Evolutionary conservation across 305 asterid species (phyloP), one percentile per base, ranked within the genome.

Genomic region (Fraxinus baroniana): DNA sequence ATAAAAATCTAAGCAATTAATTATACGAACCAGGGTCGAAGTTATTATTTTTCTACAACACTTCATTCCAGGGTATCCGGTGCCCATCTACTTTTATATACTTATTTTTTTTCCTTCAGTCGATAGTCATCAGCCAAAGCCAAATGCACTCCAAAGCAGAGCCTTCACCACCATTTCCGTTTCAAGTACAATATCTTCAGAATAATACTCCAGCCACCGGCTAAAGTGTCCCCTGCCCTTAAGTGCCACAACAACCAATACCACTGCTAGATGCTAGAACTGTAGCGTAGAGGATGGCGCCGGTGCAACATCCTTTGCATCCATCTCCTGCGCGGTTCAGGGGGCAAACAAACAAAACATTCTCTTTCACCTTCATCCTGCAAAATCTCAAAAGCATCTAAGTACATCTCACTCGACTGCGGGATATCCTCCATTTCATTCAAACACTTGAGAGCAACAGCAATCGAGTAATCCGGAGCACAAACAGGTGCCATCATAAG

Each of bases 261-360:
- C 41, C 44, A 2, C 52, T 12, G 5, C 86, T 78, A 92, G 81
- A 88, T 77, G 64, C 89, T 88, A n/a, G 89, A 86, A 86, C 82
- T 66, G 64, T 94, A 95, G 17, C 93, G 92, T 79, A 90, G 75
- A n/a, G 99, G 99, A 79, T 89, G 88, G 1, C 88, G 92, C 17
- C 92, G 89, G 66, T 94, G 93, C 86, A 94, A 80, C 84, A 90
- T 87, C 84, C 99, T 87, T 80, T 95, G 99, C 83, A 95, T 91
- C 99, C 99, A 95, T 81, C 97, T 86, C 88, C 99, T 89, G 7
- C 99, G 93, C 0, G 99, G 97, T 79, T 92, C 99, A 1, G 89
- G 86, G n/a, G 93, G 97, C 91, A 95, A 86, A 85, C 95, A 94
- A 10, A 95, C 82, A 68, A 95, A 94, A 28, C 95, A 90, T 89